Conservation (phyloP, 768 basidiomycete species). For the Daedaleopsis sinensis region DNA sequence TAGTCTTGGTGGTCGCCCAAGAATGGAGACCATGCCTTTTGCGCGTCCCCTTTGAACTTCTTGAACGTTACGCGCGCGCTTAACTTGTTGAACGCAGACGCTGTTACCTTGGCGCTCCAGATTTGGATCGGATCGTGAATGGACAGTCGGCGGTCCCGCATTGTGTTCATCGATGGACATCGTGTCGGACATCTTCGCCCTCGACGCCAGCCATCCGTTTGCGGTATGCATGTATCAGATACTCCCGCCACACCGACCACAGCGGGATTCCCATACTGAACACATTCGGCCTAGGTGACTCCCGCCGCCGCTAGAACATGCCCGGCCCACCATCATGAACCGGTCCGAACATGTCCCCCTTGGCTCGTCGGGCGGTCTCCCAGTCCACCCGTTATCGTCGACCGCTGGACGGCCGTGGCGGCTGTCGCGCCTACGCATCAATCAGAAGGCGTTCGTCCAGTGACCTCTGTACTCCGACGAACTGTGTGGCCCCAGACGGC, state of each 20-base stretch:
- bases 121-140: not conserved
- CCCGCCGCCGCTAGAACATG: not conserved
- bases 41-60: not conserved
- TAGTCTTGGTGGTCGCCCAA: not conserved
- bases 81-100: not conserved
- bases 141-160: not conserved
- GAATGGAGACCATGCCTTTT: not conserved
- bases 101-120: not conserved
- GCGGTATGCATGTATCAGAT: slow-evolving; percentile 2
- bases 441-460: slow-evolving; percentile 7
- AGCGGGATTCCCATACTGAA: not conserved
- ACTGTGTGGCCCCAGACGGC: no score
- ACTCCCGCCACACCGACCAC: not conserved
- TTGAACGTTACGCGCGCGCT: not conserved
- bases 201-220: not conserved
- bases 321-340: not conserved
- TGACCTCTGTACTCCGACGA: no score
- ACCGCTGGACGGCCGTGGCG: not conserved
- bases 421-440: slow-evolving; percentile 1
- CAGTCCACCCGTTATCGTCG: not conserved
- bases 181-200: not conserved
- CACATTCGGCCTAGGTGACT: slow-evolving; percentile 4
- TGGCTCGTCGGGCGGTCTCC: not conserved
- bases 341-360: not conserved
- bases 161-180: not conserved